Percentiles rank a stretch among this genome's conserved stretches.
These are phyloP conservation scores for Trifolium dubium DNA, from an alignment of 306 rosid species.

Conservation along the genomic window DNA sequence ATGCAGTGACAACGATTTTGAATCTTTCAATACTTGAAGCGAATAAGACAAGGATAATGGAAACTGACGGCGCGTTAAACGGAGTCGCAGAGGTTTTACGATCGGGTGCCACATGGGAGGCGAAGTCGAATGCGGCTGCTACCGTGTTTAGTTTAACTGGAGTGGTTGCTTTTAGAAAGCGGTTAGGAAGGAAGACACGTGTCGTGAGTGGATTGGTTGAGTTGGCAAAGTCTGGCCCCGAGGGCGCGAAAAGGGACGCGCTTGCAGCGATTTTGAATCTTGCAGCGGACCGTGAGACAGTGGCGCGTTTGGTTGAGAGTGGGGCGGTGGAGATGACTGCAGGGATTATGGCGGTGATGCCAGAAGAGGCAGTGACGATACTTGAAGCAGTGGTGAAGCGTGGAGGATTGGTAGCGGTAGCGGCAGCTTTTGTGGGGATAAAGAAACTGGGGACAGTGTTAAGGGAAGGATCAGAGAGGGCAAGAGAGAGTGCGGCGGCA, in stretches of 20 bases:
- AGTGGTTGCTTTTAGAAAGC: slow-evolving; percentile 54
- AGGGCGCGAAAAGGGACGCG: slow-evolving; percentile 64
- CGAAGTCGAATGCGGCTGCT: slow-evolving; percentile 92
- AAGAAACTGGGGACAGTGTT: slow-evolving; percentile 58
- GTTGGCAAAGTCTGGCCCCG: slow-evolving; percentile 66
- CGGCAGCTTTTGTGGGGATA: slow-evolving; percentile 59
- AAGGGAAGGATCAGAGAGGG: slow-evolving; percentile 80
- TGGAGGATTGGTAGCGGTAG: slow-evolving; percentile 74
- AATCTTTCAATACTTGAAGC: slow-evolving; percentile 78
- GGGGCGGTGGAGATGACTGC: slow-evolving; percentile 66
- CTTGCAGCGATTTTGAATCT: slow-evolving; percentile 75
- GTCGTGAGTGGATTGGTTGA: slow-evolving; percentile 68
- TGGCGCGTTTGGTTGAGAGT: slow-evolving; percentile 62
- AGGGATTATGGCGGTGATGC: slow-evolving; percentile 55
- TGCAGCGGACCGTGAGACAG: slow-evolving; percentile 74
- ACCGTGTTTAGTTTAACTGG: slow-evolving; percentile 74
- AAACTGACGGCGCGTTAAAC: slow-evolving; percentile 73
- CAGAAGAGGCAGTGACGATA: slow-evolving; percentile 79
- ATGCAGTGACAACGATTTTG: slow-evolving; percentile 84
- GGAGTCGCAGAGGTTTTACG: slow-evolving; percentile 72
- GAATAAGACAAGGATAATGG: slow-evolving; percentile 75
- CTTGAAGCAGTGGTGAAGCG: slow-evolving; percentile 81
- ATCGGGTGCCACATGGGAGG: slow-evolving; percentile 84
- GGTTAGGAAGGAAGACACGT: slow-evolving; percentile 73
- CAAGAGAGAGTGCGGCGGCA: slow-evolving; percentile 87